Percentiles rank a stretch among this genome's conserved stretches.
These are phyloP conservation scores for Zymoseptoria passerinii DNA, from an alignment of 2,329 filamentous ascomycete genomes.

Conservation along the genomic window DNA sequence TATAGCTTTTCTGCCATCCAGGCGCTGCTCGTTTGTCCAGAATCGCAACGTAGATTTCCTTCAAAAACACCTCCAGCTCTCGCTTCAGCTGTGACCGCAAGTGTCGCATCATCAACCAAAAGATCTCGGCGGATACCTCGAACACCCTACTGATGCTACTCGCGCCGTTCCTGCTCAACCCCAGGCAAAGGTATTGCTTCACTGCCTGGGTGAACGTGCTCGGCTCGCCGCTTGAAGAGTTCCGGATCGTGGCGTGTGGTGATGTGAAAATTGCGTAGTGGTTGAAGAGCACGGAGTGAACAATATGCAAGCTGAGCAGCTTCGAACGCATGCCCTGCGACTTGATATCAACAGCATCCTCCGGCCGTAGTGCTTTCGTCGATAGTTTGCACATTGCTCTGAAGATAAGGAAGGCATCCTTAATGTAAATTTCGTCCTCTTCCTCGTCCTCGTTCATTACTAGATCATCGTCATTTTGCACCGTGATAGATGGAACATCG, in stretches of 20 bases:
- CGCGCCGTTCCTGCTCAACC: conserved; percentile 87
- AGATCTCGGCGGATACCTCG: conserved; percentile 92
- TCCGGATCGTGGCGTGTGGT: conserved; percentile 82
- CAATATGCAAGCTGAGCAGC: conserved; percentile 86
- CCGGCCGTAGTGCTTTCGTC: conserved; percentile 79
- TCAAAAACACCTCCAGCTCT: conserved; percentile 95
- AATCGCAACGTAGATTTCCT: conserved; percentile 92
- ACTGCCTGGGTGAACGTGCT: conserved; percentile 90
- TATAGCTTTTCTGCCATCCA: conserved; percentile 82
- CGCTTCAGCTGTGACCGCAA: conserved; percentile 95
- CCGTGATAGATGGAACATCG: conserved; percentile 32
- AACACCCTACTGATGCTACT: conserved; percentile 89
- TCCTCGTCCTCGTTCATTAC: conserved; percentile 61
- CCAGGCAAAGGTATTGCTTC: conserved; percentile 93
- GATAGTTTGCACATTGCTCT: conserved; percentile 96
- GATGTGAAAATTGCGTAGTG: conserved; percentile 86
- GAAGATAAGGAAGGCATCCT: conserved; percentile 95
- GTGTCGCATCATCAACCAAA: conserved; percentile 93
- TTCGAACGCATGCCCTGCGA: conserved; percentile 97
- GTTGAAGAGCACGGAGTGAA: conserved; percentile 92
- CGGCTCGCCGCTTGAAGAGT: conserved; percentile 77
- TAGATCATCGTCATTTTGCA: conserved; percentile 36
- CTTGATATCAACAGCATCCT: conserved; percentile 85
- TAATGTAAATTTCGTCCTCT: conserved; percentile 92
- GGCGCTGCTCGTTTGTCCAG: conserved; percentile 82